Conservation (phyloP, 2,329 filamentous ascomycete genomes). For the Aspergillus phoenicis region DNA sequence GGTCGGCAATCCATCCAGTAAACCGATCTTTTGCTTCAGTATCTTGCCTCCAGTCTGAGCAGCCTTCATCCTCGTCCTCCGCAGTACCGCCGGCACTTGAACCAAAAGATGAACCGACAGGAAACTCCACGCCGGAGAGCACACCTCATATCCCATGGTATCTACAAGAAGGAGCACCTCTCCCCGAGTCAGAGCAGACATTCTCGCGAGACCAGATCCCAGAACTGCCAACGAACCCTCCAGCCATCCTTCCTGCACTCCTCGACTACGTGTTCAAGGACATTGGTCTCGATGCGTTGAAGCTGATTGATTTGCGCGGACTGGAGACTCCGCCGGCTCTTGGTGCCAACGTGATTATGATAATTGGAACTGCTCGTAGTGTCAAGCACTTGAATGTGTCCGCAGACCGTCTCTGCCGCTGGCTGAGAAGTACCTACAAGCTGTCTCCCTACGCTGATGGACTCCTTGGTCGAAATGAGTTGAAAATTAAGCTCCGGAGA, state of each 20-base stretch:
- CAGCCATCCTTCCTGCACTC: slow-evolving; percentile 70
- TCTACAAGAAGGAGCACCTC: slow-evolving; percentile 63
- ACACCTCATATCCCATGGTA: slow-evolving; percentile 72
- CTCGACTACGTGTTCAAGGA: slow-evolving; percentile 80
- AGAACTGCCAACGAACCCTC: slow-evolving; percentile 67
- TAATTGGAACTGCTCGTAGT: slow-evolving; percentile 86
- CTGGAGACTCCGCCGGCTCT: slow-evolving; percentile 86
- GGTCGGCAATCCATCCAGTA: slow-evolving; percentile 18
- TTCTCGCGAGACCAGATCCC: slow-evolving; percentile 61
- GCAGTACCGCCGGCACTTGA: slow-evolving; percentile 7
- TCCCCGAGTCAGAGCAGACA: slow-evolving; percentile 44
- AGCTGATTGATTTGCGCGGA: slow-evolving; percentile 77
- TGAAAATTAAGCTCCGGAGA: slow-evolving; percentile 82
- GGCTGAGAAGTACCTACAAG: slow-evolving; percentile 73
- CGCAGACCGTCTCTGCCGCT: slow-evolving; percentile 84
- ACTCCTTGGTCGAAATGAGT: slow-evolving; percentile 82
- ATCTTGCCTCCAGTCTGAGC: slow-evolving; percentile 28
- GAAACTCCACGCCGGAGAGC: slow-evolving; percentile 8
- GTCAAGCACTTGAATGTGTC: slow-evolving; percentile 92
- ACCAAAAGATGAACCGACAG: slow-evolving; percentile 6
- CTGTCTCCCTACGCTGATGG: slow-evolving; percentile 81
- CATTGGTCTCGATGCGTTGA: slow-evolving; percentile 80
- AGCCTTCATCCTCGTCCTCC: slow-evolving; percentile 20
- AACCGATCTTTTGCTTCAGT: slow-evolving; percentile 27
- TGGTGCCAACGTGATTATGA: slow-evolving; percentile 86